Evolutionary conservation across 371 early-diverging fungal species (phyloP).

Genomic region (Rhizopus stolonifer): DNA sequence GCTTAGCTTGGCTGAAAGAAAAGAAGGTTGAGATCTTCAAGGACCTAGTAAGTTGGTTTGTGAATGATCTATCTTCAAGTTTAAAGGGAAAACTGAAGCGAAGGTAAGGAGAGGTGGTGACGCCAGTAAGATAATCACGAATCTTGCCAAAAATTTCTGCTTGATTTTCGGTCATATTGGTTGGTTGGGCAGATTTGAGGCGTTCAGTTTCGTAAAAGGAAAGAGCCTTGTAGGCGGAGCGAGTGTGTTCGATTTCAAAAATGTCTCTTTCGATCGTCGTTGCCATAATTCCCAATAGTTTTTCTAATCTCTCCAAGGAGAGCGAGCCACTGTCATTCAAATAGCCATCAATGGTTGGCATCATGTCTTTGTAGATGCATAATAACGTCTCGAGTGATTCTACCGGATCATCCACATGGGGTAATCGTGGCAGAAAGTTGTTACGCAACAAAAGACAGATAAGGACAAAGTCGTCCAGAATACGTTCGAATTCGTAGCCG

Average conservation of each 20-base stretch:
- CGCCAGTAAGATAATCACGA: background rate
- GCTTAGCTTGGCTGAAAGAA: constrained; percentile 21
- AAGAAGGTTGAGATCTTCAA: constrained; percentile 59
- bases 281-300: too few relatives aligned
- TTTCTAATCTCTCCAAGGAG: too few relatives aligned
- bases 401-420: constrained; percentile 68
- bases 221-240: constrained; percentile 52
- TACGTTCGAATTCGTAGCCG: constrained; percentile 89
- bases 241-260: too few relatives aligned
- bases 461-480: constrained; percentile 96
- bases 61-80: background rate
- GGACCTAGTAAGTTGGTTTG: constrained; percentile 57
- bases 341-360: too few relatives aligned
- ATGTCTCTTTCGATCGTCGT: too few relatives aligned
- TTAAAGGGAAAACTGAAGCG: background rate
- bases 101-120: background rate
- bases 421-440: constrained; percentile 97
- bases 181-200: background rate
- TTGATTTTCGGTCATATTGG: background rate
- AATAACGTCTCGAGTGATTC: too few relatives aligned
- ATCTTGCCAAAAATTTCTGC: background rate
- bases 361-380: too few relatives aligned
- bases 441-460: constrained; percentile 96
- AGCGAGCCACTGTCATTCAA: too few relatives aligned
- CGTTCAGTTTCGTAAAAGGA: background rate